Evolutionary conservation across 305 asterid genomes (phyloP).

Genomic region (Solanum chacoense): DNA sequence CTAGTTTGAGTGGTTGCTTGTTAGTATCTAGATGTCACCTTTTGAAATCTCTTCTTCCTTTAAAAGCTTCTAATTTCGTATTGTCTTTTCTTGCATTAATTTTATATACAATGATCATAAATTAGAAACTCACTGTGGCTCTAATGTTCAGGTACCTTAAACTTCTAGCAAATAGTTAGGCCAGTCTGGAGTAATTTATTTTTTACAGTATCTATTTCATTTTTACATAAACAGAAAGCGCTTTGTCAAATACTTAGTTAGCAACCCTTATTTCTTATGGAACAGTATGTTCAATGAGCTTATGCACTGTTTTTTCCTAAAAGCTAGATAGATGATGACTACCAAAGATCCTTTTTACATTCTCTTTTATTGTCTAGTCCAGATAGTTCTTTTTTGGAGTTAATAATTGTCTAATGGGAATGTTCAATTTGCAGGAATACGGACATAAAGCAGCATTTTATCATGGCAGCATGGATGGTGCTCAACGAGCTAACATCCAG

Average conservation of each 20-base stretch:
- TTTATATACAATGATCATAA: background rate
- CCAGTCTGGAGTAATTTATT: background rate
- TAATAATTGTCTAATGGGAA: background rate
- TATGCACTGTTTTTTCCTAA: background rate
- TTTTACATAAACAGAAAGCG: background rate
- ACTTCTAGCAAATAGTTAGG: background rate
- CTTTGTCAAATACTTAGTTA: background rate
- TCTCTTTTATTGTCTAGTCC: background rate
- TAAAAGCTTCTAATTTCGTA: background rate
- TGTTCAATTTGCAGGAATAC: slow-evolving; percentile 43
- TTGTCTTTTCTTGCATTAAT: background rate
- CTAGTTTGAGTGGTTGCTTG: background rate
- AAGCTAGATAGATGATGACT: background rate
- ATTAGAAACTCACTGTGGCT: background rate
- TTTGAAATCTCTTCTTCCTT: background rate
- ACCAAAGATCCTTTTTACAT: background rate
- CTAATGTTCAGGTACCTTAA: background rate
- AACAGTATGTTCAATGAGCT: background rate
- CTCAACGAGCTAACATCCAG: slow-evolving; percentile 68
- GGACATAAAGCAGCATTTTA: slow-evolving; percentile 89
- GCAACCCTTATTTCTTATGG: background rate
- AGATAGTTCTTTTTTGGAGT: background rate
- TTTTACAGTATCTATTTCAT: background rate
- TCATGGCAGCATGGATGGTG: slow-evolving; percentile 87
- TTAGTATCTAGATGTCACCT: background rate